Base-by-base conservation (phyloP, 2,329 filamentous ascomycete genomes). In the Pseudocercospora ulei region DNA sequence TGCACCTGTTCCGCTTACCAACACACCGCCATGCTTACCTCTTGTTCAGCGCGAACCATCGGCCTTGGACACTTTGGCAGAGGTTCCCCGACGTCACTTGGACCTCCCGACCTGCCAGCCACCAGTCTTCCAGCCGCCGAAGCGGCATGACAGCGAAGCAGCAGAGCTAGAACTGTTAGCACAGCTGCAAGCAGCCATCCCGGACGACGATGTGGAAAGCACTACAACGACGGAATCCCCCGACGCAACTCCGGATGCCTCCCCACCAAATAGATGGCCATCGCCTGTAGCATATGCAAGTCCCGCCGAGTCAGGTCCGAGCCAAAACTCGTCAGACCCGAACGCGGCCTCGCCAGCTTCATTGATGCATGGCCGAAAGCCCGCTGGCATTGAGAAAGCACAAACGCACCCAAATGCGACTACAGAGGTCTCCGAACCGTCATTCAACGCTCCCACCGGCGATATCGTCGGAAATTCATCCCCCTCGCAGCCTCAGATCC, bases 41-140 rank as follows among this genome's bases (percentile, higher is more conserved):
- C 12, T 11, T 11, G 12, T 14, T 7, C 24, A 26, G 24, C 24
- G 5, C 6, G 37, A 76, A 48, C 83, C 84, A 71, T 85, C 83
- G 45, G 82, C 83, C 1, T 68, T 94, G 23, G 83, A 92, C 58
- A 86, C 86, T 3, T 69, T 94, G 13, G 86, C 86, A 19, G 86
- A 94, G 62, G 86, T 87, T 0, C 92, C 86, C 34, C 74, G 84
- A 35, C 82, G 83, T 75, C 65, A 66, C 46, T 50, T 90, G 41
- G 81, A 82, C 51, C 67, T 76, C 9, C 73, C 68, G 43, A 72
- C 77, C 24, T 11, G 4, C 5, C 8, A 11, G 12, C 8, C 5
- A 6, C 24, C 24, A n/a, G 4, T 11, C 4, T 11, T 11, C n/a
- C 53, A 28, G 38, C 17, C 22, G 18, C 7, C 29, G 34, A 20